These are phyloP conservation scores for Cladosporium sp. DNA, from an alignment of 2,329 filamentous ascomycete species.

Conservation along the genomic window DNA sequence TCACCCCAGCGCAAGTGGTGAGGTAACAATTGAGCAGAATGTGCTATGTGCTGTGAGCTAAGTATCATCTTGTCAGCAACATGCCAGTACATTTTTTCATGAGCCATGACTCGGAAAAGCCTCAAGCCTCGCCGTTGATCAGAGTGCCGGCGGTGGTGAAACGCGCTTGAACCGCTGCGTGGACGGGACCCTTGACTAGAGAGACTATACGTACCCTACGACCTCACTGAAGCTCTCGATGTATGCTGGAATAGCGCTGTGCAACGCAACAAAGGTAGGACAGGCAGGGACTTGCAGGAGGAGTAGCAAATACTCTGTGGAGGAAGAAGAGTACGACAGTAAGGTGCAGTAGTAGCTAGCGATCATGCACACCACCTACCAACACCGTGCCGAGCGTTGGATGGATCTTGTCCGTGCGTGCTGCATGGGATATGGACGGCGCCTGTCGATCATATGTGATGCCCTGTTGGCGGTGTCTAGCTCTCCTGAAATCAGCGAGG, in stretches of 20 bases:
- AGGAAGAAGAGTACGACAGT: not conserved
- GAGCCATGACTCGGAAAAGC: slow-evolving; percentile 6
- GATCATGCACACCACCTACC: not conserved
- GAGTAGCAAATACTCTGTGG: not conserved
- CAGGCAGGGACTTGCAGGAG: not conserved
- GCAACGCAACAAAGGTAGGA: slow-evolving; percentile 1
- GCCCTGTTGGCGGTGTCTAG: slow-evolving; percentile 9
- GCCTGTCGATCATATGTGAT: slow-evolving; percentile 11
- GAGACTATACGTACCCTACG: not conserved
- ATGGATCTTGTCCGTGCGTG: slow-evolving; percentile 10
- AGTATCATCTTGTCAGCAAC: slow-evolving; percentile 7
- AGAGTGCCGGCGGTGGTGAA: slow-evolving; percentile 5
- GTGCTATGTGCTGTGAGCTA: slow-evolving; percentile 7
- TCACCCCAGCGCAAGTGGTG: not conserved
- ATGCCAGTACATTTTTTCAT: slow-evolving; percentile 5
- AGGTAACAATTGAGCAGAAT: slow-evolving; percentile 3
- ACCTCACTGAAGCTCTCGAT: not conserved
- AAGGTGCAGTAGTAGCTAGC: slow-evolving; percentile 5
- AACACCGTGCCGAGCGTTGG: slow-evolving; percentile 7
- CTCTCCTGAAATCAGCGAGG: slow-evolving; percentile 7
- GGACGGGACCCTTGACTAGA: not conserved
- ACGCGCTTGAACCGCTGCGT: not conserved
- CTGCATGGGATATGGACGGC: slow-evolving; percentile 9
- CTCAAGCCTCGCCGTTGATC: not conserved
- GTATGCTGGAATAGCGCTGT: not conserved